Conservation (phyloP, 2,329 filamentous ascomycete species). For the Magnaporthiopsis incrustans region DNA sequence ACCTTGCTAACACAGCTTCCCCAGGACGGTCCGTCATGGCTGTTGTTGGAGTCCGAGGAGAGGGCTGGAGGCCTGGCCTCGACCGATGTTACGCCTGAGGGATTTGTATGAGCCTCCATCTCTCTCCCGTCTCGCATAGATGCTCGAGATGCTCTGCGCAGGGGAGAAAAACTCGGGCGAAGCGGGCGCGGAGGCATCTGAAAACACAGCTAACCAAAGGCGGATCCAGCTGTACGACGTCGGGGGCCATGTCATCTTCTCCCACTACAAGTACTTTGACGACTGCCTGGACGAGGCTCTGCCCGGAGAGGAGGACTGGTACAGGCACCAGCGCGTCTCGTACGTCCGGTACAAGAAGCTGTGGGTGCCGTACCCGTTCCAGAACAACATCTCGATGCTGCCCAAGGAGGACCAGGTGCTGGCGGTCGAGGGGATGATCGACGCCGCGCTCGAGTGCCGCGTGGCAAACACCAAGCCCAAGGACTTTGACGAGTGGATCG, state of each 20-base stretch:
- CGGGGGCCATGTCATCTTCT: conserved; percentile 97
- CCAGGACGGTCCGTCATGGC: conserved; percentile 86
- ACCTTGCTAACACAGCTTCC: conserved; percentile 10
- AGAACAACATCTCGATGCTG: conserved; percentile 99
- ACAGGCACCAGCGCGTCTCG: conserved; percentile 94
- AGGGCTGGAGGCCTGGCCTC: conserved; percentile 92
- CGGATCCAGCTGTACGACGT: conserved; percentile 83
- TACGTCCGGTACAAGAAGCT: conserved; percentile 94
- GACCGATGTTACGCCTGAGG: conserved; percentile 90
- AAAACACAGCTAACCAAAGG: neutral
- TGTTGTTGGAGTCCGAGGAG: conserved; percentile 89
- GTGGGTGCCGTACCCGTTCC: conserved; percentile 99
- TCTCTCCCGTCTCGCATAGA: neutral
- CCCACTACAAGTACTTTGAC: conserved; percentile 99
- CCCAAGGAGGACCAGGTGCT: conserved; percentile 94
- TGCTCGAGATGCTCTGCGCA: neutral
- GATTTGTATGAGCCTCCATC: conserved; percentile 69
- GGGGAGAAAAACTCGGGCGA: too few species aligned
- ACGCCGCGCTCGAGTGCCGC: conserved; percentile 80
- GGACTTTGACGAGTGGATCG: conserved; percentile 97
- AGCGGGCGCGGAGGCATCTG: too few species aligned
- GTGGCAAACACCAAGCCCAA: conserved; percentile 87
- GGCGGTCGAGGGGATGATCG: conserved; percentile 92
- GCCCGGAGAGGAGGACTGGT: conserved; percentile 92
- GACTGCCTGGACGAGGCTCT: conserved; percentile 97